phyloP scores from a whole-genome alignment of 1,284 basidiomycete genomes.

The Spongispora temasekensis region DNA sequence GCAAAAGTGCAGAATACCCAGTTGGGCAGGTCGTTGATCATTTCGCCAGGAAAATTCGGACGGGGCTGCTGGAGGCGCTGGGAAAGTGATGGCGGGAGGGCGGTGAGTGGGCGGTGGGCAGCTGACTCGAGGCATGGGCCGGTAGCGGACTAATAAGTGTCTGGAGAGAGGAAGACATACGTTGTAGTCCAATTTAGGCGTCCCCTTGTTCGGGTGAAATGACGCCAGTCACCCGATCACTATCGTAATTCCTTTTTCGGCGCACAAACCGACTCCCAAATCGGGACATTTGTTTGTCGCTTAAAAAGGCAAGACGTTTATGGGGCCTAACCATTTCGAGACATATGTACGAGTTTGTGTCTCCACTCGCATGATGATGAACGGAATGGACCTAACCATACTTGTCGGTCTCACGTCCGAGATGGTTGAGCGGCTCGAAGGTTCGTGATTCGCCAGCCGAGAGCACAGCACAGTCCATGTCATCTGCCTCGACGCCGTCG shows the following conservation, averaged over 20 bases:
- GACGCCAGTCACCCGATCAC: slow-evolving; percentile 9
- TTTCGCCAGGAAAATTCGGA: slow-evolving; percentile 14
- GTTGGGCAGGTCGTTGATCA: slow-evolving; percentile 24
- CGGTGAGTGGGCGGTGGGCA: slow-evolving; percentile 3
- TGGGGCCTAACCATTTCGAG: too few relatives aligned
- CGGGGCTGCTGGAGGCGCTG: slow-evolving; percentile 8
- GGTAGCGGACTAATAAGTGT: slow-evolving; percentile 25
- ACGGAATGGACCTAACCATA: too few relatives aligned
- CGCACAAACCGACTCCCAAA: slow-evolving; percentile 24
- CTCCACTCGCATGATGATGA: too few relatives aligned
- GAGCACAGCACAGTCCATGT: too few relatives aligned
- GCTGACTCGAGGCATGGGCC: background rate
- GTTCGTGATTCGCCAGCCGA: too few relatives aligned
- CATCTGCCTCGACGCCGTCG: too few relatives aligned
- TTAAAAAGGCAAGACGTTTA: slow-evolving; percentile 16
- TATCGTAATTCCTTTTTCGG: slow-evolving; percentile 24
- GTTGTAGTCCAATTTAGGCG: slow-evolving; percentile 36
- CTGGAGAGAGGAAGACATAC: slow-evolving; percentile 7
- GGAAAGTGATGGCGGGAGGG: slow-evolving; percentile 6
- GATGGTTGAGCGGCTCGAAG: too few relatives aligned
- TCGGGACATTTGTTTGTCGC: slow-evolving; percentile 25
- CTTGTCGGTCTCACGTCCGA: too few relatives aligned
- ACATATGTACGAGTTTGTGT: too few relatives aligned
- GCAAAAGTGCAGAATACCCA: slow-evolving; percentile 36
- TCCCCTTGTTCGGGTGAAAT: slow-evolving; percentile 37